Evolutionary conservation across 2,329 filamentous ascomycete genomes (phyloP), one percentile per base, ranked within the genome.

Genomic region (Mollisiaceae sp.): DNA sequence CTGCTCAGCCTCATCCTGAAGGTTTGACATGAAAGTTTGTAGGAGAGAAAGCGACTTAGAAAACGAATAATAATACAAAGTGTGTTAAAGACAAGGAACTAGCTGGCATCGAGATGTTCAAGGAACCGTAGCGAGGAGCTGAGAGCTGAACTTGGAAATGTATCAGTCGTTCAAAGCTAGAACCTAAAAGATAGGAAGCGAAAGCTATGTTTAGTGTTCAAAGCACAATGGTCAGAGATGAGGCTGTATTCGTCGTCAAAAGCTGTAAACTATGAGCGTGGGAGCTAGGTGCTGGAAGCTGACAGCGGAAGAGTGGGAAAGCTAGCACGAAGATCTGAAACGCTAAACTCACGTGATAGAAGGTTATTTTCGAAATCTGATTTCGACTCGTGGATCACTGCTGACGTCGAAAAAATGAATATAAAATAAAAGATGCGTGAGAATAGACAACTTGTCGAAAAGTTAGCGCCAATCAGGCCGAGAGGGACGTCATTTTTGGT

Each of bases 1-100:
- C 55, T 57, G 55, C 55, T 57, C 32, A 27, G 55, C 55, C 35
- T 57, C 55, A 41, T 57, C 55, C 35, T 22, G 32, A 41, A 41
- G n/a, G 32, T 9, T 20, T 57, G 55, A 22, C 55, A 57, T 57
- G 24, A 54, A 14, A 54, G 24, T 32, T n/a, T 8, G 24, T 54
- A 54, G 24, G 27, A 32, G 14, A 54, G 22, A 35, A 54, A 32
- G 18, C 24, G 5, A 12, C 32, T 15, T 54, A 27, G 4, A 32
- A 9, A 54, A 5, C 8, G 24, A 24, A 5, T 54, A 8, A 32
- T 3, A n/a, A 54, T 18, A 54, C 24, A 32, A 18, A 32, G 45
- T 2, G n/a, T 50, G 20, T 24, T 8, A 50, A 24, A 9, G 8
- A 6, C 4, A 8, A 11, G n/a, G 24, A 24, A 24, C n/a, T 20